Percentiles rank a stretch among this genome's conserved stretches.
phyloP scores from a whole-genome alignment of 108 stramenopile species.

The Parietichytrium sp. region DNA sequence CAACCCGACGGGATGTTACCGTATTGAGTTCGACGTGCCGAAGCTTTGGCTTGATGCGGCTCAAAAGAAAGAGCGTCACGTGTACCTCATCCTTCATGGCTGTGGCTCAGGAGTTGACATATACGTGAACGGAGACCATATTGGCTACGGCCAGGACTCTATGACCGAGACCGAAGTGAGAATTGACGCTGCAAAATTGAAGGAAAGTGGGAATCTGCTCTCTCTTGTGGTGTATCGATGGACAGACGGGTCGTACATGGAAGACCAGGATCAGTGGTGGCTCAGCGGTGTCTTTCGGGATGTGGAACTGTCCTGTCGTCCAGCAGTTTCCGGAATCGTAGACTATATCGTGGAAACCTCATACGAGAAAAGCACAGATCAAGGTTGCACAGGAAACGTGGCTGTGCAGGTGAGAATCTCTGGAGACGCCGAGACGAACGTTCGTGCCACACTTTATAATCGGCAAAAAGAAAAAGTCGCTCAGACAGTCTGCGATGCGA shows the following conservation, averaged over 20 bases:
- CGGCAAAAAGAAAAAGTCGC: not conserved
- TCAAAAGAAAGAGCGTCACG: not conserved
- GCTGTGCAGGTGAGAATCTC: not conserved
- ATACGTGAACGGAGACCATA: conserved; percentile 66
- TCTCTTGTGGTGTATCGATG: conserved; percentile 72
- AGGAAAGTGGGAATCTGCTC: conserved; percentile 45
- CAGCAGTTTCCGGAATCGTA: conserved; percentile 58
- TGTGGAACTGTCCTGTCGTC: conserved; percentile 74
- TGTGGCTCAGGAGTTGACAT: conserved; percentile 75
- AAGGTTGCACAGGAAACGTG: conserved; percentile 42
- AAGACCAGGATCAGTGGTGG: conserved; percentile 97
- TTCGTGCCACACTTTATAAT: not conserved
- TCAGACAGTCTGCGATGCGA: not conserved
- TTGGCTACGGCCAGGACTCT: conserved; percentile 80
- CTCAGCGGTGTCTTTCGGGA: conserved; percentile 86
- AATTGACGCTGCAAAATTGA: not conserved
- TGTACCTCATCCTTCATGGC: conserved; percentile 66
- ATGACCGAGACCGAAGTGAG: conserved; percentile 20
- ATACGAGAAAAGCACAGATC: too few species aligned
- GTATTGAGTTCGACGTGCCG: conserved; percentile 57
- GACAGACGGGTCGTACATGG: conserved; percentile 80
- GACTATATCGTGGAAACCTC: conserved; percentile 73
- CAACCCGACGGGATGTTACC: conserved; percentile 81
- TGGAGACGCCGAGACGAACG: not conserved
- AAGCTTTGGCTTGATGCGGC: conserved; percentile 49